Evolutionary conservation across 768 basidiomycete genomes (phyloP).

Genomic region (Leccinum rimulosum): DNA sequence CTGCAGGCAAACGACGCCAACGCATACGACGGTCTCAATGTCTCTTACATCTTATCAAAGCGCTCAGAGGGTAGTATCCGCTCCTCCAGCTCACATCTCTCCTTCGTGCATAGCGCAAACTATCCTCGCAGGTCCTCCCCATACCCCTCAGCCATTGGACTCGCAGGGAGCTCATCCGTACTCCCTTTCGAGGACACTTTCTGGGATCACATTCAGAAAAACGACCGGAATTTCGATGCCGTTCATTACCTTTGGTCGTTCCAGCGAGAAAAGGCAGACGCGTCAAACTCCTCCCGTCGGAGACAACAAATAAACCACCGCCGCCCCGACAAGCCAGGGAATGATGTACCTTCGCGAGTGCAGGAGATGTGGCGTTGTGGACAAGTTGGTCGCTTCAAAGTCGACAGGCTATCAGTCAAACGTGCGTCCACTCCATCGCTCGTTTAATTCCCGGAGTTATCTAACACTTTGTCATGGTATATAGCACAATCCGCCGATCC

Average conservation of each 20-base stretch:
- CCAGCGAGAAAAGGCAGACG: slow-evolving; percentile 48
- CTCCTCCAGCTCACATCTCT: slow-evolving; percentile 28
- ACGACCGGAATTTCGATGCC: slow-evolving; percentile 44
- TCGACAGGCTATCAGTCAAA: slow-evolving; percentile 43
- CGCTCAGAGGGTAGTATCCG: slow-evolving; percentile 33
- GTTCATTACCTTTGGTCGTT: slow-evolving; percentile 58
- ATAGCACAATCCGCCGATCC: slow-evolving; percentile 44
- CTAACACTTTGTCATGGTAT: background rate
- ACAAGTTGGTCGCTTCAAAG: slow-evolving; percentile 61
- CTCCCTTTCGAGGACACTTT: slow-evolving; percentile 42
- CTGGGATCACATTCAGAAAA: slow-evolving; percentile 31
- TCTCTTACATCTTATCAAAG: slow-evolving; percentile 40
- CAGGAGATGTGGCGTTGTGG: slow-evolving; percentile 70
- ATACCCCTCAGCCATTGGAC: slow-evolving; percentile 20
- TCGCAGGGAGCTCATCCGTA: slow-evolving; percentile 34
- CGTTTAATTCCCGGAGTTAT: background rate
- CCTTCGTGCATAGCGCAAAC: slow-evolving; percentile 12
- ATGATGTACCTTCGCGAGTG: slow-evolving; percentile 22
- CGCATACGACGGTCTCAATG: slow-evolving; percentile 41
- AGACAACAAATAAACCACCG: slow-evolving; percentile 20
- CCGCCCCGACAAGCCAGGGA: slow-evolving; percentile 13
- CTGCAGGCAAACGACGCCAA: slow-evolving; percentile 20
- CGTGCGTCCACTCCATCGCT: slow-evolving; percentile 33
- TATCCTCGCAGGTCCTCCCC: slow-evolving; percentile 22
- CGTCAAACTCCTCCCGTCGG: slow-evolving; percentile 22